Evolutionary conservation across 306 rosid genomes (phyloP).

Genomic region (Carpinus viminea): DNA sequence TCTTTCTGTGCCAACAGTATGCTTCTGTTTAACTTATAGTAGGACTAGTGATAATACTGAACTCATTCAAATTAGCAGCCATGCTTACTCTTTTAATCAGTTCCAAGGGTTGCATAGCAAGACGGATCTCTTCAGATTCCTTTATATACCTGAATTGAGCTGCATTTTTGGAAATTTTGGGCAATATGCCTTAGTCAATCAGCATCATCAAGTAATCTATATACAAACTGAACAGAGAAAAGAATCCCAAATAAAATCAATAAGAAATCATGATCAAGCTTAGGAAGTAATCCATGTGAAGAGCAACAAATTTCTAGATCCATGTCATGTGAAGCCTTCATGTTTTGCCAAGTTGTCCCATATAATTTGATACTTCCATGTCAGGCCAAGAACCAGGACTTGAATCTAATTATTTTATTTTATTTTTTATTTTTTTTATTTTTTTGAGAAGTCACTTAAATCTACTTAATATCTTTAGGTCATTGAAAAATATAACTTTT

Average conservation of each 20-base stretch:
- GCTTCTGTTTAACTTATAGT: background rate
- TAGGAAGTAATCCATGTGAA: constrained; percentile 8
- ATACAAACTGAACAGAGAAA: background rate
- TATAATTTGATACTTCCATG: background rate
- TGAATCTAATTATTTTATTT: background rate
- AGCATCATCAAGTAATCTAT: constrained; percentile 1
- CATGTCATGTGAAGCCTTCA: background rate
- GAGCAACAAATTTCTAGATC: constrained; percentile 9
- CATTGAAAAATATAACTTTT: background rate
- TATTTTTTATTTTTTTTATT: too few relatives aligned
- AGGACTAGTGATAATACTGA: background rate
- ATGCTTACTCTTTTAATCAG: constrained; percentile 82
- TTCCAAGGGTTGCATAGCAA: constrained; percentile 86
- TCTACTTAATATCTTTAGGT: background rate
- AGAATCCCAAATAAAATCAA: background rate
- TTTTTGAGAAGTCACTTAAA: background rate
- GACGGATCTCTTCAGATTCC: constrained; percentile 87
- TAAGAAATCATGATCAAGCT: constrained; percentile 12
- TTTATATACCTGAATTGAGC: constrained; percentile 59
- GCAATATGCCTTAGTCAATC: constrained; percentile 6
- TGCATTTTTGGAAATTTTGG: constrained; percentile 46
- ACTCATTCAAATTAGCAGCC: constrained; percentile 3
- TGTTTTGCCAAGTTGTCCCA: background rate
- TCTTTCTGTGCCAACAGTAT: background rate
- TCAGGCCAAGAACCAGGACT: background rate